These are phyloP conservation scores for Ceratocystis variospora DNA, from an alignment of 2,329 filamentous ascomycete genomes.

Conservation along the genomic window DNA sequence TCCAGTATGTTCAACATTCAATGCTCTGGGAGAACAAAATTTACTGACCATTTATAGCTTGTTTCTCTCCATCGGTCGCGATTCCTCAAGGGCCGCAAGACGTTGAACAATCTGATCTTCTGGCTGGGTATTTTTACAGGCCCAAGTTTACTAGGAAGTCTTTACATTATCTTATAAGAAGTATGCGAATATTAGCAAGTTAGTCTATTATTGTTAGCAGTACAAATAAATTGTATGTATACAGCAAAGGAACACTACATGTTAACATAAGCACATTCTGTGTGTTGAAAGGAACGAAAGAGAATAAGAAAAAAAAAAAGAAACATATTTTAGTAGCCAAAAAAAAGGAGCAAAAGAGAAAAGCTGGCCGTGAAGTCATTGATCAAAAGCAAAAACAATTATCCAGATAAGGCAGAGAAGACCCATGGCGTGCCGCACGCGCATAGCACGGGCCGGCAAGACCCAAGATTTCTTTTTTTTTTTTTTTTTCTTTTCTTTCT, in stretches of 20 bases:
- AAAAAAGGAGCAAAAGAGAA: not conserved
- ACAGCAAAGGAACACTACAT: not conserved
- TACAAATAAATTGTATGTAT: not conserved
- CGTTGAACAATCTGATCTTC: conserved; percentile 60
- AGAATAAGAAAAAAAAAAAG: not conserved
- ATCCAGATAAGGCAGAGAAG: not conserved
- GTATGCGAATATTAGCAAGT: no score
- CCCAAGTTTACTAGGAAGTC: conserved; percentile 50
- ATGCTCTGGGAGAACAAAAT: not conserved
- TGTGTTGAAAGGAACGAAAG: not conserved
- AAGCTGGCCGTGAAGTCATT: conserved; percentile 12
- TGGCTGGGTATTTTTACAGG: conserved; percentile 69
- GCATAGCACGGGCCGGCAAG: not conserved
- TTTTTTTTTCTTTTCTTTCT: no score
- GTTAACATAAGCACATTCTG: not conserved
- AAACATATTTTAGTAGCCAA: not conserved
- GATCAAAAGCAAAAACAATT: conserved; percentile 10
- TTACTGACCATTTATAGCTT: conserved; percentile 29
- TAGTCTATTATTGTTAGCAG: not conserved
- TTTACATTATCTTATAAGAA: conserved; percentile 42
- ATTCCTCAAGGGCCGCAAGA: conserved; percentile 47
- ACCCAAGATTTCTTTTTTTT: not conserved
- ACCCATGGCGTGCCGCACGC: no score
- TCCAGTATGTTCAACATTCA: conserved; percentile 33
- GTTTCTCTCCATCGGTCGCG: conserved; percentile 53